A percentile compares a stretch with the other conserved stretches of the same genome.
Conservation (phyloP, 1,284 basidiomycete genomes). For the Moesziomyces antarcticus region DNA sequence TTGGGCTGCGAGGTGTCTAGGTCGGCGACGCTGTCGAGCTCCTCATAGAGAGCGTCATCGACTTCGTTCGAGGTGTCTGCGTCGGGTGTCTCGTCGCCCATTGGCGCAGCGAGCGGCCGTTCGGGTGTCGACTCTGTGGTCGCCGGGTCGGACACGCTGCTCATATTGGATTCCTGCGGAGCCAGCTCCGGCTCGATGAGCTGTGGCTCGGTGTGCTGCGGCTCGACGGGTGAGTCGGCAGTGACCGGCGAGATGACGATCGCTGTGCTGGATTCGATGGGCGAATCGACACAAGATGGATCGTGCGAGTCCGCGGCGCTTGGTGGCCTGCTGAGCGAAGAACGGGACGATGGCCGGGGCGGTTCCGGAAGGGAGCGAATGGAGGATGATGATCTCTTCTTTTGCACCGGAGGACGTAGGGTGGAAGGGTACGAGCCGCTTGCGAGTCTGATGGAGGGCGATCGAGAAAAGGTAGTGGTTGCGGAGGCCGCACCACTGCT, state of each 20-base stretch:
- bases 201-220: neutral
- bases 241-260: neutral
- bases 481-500: slow-evolving; percentile 21
- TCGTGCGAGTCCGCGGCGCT: neutral
- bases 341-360: slow-evolving; percentile 2
- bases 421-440: slow-evolving; percentile 46
- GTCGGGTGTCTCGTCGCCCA: neutral
- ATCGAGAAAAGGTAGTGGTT: slow-evolving; percentile 18
- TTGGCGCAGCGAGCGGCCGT: neutral
- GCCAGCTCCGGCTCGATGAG: no score
- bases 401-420: slow-evolving; percentile 20
- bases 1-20: slow-evolving; percentile 16
- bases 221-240: neutral
- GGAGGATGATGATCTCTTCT: slow-evolving; percentile 31
- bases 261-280: neutral
- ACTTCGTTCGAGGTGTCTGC: slow-evolving; percentile 1
- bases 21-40: slow-evolving; percentile 39
- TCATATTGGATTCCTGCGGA: neutral
- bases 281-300: neutral
- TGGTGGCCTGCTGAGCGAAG: neutral
- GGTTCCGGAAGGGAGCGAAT: slow-evolving; percentile 35
- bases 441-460: slow-evolving; percentile 40
- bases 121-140: neutral
- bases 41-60: slow-evolving; percentile 40
- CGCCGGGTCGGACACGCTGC: neutral